Percentiles rank a stretch among this genome's conserved stretches.
Evolutionary conservation across 2,329 filamentous ascomycete genomes (phyloP).

Genomic region (Ceratocystis alfenasii): DNA sequence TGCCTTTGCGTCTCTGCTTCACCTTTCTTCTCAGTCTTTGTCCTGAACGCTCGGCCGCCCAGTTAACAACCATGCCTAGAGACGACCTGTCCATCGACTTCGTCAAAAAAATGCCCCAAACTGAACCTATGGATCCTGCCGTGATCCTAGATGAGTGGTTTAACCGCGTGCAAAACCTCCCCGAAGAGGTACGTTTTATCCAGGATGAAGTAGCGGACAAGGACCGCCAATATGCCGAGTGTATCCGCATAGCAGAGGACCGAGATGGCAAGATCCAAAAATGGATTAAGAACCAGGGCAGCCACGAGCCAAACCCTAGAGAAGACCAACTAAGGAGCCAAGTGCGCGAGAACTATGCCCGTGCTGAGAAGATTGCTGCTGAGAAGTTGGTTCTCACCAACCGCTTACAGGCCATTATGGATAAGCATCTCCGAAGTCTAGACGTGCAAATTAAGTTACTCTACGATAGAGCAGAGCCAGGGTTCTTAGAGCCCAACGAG

Average conservation of each 20-base stretch:
- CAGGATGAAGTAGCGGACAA: constrained; percentile 75
- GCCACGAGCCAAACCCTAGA: constrained; percentile 60
- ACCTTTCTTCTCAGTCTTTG: constrained; percentile 10
- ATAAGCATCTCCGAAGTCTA: constrained; percentile 51
- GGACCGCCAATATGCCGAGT: constrained; percentile 59
- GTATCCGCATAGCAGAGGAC: constrained; percentile 55
- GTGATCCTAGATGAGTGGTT: constrained; percentile 70
- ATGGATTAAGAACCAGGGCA: constrained; percentile 67
- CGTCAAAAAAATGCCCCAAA: constrained; percentile 52
- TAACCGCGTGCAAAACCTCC: constrained; percentile 62
- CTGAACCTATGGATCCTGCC: constrained; percentile 51
- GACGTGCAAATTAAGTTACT: constrained; percentile 52
- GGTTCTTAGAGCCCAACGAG: constrained; percentile 50
- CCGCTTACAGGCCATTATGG: constrained; percentile 48
- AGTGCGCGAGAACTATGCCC: constrained; percentile 55
- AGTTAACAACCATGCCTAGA: constrained; percentile 58
- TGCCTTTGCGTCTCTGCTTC: constrained; percentile 10
- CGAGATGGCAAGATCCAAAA: constrained; percentile 67
- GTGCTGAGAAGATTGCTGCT: constrained; percentile 56
- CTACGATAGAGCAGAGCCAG: constrained; percentile 49
- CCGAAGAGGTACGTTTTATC: constrained; percentile 70
- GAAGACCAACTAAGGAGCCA: constrained; percentile 56
- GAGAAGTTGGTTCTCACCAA: constrained; percentile 62
- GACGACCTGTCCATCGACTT: constrained; percentile 62
- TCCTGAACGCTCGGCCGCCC: constrained; percentile 8